phyloP scores from a whole-genome alignment of 768 basidiomycete genomes.

The Boletus vinaceobasis region DNA sequence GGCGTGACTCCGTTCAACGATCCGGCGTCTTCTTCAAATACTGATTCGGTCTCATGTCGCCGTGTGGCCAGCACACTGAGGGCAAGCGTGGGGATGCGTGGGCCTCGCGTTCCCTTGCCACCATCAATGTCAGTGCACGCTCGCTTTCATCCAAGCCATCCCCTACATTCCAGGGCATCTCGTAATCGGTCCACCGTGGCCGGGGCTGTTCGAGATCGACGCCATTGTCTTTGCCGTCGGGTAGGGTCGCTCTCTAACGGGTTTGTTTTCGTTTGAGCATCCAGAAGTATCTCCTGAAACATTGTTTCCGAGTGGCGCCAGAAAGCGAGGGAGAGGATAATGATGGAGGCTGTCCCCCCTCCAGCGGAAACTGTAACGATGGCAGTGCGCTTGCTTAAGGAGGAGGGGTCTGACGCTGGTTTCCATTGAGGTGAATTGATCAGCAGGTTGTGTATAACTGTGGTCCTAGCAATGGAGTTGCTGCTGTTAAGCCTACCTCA shows the following conservation, averaged over 20 bases:
- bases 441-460: neutral
- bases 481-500: too few species aligned
- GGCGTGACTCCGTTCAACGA: conserved; percentile 6
- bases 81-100: neutral
- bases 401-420: neutral
- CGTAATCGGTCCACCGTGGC: conserved; percentile 14
- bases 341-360: neutral
- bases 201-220: conserved; percentile 2
- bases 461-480: neutral
- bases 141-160: neutral
- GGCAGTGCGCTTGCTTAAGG: neutral
- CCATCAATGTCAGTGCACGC: neutral
- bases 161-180: conserved; percentile 11
- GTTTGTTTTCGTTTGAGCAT: conserved; percentile 4
- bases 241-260: conserved; percentile 15
- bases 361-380: too few species aligned
- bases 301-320: neutral
- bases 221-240: conserved; percentile 15
- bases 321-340: neutral
- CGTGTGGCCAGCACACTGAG: neutral
- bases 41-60: conserved; percentile 40
- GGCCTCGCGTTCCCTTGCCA: neutral
- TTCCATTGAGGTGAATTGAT: too few species aligned
- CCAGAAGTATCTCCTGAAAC: neutral
- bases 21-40: conserved; percentile 46